Conservation (phyloP, 768 basidiomycete genomes). For the Rhodotorula kratochvilovae region DNA sequence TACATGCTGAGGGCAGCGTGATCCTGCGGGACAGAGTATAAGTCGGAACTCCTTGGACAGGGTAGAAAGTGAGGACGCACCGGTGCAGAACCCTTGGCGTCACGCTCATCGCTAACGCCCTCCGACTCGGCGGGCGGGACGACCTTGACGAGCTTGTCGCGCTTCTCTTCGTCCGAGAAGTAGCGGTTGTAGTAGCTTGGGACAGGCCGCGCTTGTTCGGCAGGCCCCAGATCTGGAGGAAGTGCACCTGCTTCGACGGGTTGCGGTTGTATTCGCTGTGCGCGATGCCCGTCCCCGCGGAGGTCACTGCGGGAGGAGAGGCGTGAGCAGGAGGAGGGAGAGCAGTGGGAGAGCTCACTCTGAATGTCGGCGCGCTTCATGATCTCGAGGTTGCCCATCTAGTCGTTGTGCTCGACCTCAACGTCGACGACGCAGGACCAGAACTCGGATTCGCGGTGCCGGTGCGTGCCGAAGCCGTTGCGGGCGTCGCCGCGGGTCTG, state of each 20-base stretch:
- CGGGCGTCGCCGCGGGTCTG: conserved; percentile 66
- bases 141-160: conserved; percentile 63
- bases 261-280: conserved; percentile 68
- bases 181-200: conserved; percentile 81
- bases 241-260: conserved; percentile 40
- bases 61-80: conserved; percentile 43
- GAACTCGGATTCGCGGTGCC: conserved; percentile 67
- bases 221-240: conserved; percentile 64
- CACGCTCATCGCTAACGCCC: conserved; percentile 61
- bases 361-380: conserved; percentile 84
- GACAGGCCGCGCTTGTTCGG: conserved; percentile 55
- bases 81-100: conserved; percentile 74
- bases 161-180: conserved; percentile 77
- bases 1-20: conserved; percentile 57
- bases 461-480: conserved; percentile 71
- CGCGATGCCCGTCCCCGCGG: conserved; percentile 82
- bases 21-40: conserved; percentile 20
- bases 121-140: conserved; percentile 67
- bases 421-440: conserved; percentile 80
- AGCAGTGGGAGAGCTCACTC: conserved; percentile 52
- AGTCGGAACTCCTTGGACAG: conserved; percentile 49
- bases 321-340: neutral
- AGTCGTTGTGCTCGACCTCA: conserved; percentile 79
- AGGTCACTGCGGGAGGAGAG: conserved; percentile 49
- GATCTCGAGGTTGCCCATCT: conserved; percentile 83